A percentile compares a stretch with the other conserved stretches of the same genome.
phyloP scores from a whole-genome alignment of 31 red algal species.

The Asparagopsis taxiformis region DNA sequence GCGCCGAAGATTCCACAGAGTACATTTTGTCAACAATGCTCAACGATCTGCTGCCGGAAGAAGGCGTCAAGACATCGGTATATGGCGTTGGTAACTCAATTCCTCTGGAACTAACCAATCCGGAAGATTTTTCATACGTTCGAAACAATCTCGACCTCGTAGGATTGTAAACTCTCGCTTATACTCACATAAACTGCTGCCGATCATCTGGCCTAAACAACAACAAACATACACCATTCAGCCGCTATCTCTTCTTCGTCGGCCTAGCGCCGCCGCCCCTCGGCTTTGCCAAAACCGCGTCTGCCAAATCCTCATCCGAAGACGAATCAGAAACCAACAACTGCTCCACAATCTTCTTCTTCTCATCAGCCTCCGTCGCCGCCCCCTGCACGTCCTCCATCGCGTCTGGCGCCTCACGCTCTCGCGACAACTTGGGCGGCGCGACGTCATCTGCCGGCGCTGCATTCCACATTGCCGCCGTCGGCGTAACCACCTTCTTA shows the following conservation, averaged over 20 bases:
- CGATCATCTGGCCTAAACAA: neutral
- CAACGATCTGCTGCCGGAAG: conserved; percentile 83
- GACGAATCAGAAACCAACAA: conserved; percentile 35
- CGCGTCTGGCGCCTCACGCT: conserved; percentile 7
- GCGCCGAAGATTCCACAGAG: conserved; percentile 53
- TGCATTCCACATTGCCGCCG: conserved; percentile 50
- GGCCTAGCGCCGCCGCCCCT: conserved; percentile 5
- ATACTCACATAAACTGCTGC: neutral
- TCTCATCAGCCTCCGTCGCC: conserved; percentile 6
- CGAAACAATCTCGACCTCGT: conserved; percentile 85
- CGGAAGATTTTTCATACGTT: conserved; percentile 86
- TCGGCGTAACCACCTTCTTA: neutral
- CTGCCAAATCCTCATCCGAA: conserved; percentile 39
- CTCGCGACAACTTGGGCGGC: conserved; percentile 3
- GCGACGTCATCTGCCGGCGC: conserved; percentile 25
- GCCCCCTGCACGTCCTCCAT: neutral
- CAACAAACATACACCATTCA: neutral
- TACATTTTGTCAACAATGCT: conserved; percentile 95
- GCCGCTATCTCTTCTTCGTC: neutral
- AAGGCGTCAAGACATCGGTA: conserved; percentile 56
- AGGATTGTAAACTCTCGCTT: conserved; percentile 50
- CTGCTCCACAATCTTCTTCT: conserved; percentile 22
- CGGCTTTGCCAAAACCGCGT: conserved; percentile 35
- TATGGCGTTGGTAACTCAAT: conserved; percentile 64
- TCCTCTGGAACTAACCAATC: conserved; percentile 92